Evolutionary conservation across 352 stramenopile genomes (phyloP).

Genomic region (Globisporangium polare): DNA sequence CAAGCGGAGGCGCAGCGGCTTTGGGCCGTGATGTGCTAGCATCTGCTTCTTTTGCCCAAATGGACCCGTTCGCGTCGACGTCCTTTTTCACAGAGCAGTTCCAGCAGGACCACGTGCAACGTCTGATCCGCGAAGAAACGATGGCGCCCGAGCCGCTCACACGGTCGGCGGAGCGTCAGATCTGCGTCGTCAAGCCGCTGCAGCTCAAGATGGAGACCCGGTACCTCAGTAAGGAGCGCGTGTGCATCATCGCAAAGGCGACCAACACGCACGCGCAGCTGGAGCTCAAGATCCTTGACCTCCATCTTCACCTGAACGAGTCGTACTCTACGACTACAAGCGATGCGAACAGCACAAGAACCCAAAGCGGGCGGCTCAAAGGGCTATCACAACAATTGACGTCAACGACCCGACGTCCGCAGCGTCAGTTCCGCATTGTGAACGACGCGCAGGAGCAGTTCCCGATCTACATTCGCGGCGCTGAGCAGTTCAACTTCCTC

Average conservation of each 20-base stretch:
- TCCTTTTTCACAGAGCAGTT: slow-evolving; percentile 36
- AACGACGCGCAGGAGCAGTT: slow-evolving; percentile 43
- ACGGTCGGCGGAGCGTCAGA: slow-evolving; percentile 38
- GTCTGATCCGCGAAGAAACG: slow-evolving; percentile 43
- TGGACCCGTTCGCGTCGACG: slow-evolving; percentile 1
- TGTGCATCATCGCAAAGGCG: slow-evolving; percentile 46
- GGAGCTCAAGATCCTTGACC: slow-evolving; percentile 43
- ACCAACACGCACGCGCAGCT: slow-evolving; percentile 43
- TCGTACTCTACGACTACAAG: slow-evolving; percentile 10
- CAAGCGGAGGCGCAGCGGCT: slow-evolving; percentile 8
- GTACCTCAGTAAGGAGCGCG: slow-evolving; percentile 27
- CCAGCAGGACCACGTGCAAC: slow-evolving; percentile 31
- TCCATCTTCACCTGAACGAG: slow-evolving; percentile 65
- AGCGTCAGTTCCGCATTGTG: slow-evolving; percentile 29
- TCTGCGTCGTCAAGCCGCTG: slow-evolving; percentile 53
- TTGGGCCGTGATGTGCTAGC: background rate
- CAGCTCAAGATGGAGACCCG: slow-evolving; percentile 55
- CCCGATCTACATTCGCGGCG: slow-evolving; percentile 44
- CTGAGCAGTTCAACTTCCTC: slow-evolving; percentile 68
- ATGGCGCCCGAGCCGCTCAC: slow-evolving; percentile 35
- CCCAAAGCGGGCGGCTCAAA: background rate
- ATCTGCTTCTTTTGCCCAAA: background rate
- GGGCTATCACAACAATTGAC: background rate
- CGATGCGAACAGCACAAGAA: background rate
- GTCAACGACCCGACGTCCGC: background rate